phyloP scores from a whole-genome alignment of 164 flowering plant species.

The Magnolia kwangsiensis region DNA sequence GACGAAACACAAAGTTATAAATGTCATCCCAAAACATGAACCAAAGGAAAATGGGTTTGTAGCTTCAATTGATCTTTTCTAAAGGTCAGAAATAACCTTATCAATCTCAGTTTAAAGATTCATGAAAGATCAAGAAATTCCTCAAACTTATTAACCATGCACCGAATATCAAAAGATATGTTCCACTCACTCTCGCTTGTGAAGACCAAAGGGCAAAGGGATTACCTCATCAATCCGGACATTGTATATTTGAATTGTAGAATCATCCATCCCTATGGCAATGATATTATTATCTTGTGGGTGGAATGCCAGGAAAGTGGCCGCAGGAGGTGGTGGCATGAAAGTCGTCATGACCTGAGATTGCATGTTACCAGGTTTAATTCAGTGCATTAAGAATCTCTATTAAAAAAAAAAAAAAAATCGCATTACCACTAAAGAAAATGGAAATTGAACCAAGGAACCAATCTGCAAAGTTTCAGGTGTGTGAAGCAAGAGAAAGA shows the following conservation, averaged over 20 bases:
- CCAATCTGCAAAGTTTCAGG: not conserved
- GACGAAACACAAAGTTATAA: no score
- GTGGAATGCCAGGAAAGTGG: constrained; percentile 69
- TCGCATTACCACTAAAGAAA: not conserved
- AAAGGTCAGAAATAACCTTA: no score
- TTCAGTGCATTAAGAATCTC: constrained; percentile 1
- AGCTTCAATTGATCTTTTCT: not conserved
- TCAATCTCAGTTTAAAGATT: no score
- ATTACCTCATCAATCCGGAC: constrained; percentile 67
- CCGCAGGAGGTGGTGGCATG: constrained; percentile 82
- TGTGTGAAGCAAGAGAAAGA: not conserved
- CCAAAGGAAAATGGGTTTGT: not conserved
- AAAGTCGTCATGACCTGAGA: constrained; percentile 68
- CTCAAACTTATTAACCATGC: no score
- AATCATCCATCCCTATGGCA: constrained; percentile 78
- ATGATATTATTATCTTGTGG: constrained; percentile 78
- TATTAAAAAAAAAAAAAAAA: not conserved
- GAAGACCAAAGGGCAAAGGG: not conserved
- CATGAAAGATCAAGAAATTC: no score
- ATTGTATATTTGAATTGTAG: constrained; percentile 68
- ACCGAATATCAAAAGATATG: no score
- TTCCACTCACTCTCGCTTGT: not conserved
- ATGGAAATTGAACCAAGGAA: not conserved
- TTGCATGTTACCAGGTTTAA: not conserved
- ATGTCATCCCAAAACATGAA: not conserved